Base-by-base conservation (phyloP, 495 filamentous ascomycete genomes). In the Niebla homalea region DNA sequence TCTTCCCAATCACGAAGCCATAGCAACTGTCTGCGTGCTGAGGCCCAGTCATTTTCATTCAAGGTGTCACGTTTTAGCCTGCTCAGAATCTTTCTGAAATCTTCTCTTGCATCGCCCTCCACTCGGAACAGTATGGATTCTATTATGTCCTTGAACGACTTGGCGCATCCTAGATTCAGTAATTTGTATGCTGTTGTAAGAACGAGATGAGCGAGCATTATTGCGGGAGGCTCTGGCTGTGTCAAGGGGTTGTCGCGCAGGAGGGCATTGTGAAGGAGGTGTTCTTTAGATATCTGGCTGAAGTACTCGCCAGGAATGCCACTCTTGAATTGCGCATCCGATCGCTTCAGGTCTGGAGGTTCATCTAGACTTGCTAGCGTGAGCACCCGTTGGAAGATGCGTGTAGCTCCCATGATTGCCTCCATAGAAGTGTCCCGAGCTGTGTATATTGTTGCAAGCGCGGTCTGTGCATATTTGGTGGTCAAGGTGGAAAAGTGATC, bases 1-100 rank as follows among this genome's bases (percentile, higher is more conserved):
- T 70, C 67, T 20, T 79, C 83, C 89, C 89, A 94, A 61, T 80
- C 76, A 57, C 78, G 77, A 25, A 95, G 76, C 89, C 89, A 94
- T 2, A 90, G 65, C 15, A 95, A 61, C 58, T 84, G 77, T 45
- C 77, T 72, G 36, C 86, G 73, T 7, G 77, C 70, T 20, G 65
- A 64, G 36, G 68, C 68, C 89, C 89, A 94, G 43, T 81, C 77
- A 52, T 73, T 76, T 21, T 80, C 78, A 51, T 84, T 77, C 40
- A 71, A 75, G 18, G 76, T 72, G 26, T 67, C 71, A 23, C 68
- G 61, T 4, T 73, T 62, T 3, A 67, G 42, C 5, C 68, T 69
- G 36, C 74, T 70, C 19, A 93, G 73, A 10, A 86, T 70, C 43
- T 70, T 81, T 18, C 71, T 69, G 36, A 89, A 66, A 43, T 86